Evolutionary conservation across 495 filamentous ascomycete genomes (phyloP).

Genomic region (Penicillium tannophilum): DNA sequence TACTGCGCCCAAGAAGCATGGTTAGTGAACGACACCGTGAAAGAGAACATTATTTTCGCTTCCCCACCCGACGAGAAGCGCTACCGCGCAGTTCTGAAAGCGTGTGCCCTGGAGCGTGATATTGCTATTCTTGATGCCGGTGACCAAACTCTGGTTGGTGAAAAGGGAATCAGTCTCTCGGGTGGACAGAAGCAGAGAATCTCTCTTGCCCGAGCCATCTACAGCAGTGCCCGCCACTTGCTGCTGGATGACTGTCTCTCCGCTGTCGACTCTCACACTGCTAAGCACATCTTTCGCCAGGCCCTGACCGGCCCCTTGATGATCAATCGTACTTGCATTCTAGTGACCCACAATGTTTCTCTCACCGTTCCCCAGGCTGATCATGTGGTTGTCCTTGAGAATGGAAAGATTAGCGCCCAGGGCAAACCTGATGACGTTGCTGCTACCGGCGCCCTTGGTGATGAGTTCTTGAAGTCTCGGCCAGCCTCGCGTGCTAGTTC

Average conservation of each 20-base stretch:
- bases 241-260: slow-evolving; percentile 95
- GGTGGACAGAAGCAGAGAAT: slow-evolving; percentile 98
- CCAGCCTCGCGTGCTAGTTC: slow-evolving; percentile 67
- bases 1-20: slow-evolving; percentile 98
- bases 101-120: slow-evolving; percentile 92
- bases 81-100: slow-evolving; percentile 84
- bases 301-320: slow-evolving; percentile 91
- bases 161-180: slow-evolving; percentile 96
- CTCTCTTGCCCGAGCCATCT: slow-evolving; percentile 89
- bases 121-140: slow-evolving; percentile 89
- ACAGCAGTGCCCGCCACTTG: slow-evolving; percentile 87
- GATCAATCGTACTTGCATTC: slow-evolving; percentile 83
- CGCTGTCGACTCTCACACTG: slow-evolving; percentile 98
- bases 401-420: slow-evolving; percentile 77
- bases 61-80: slow-evolving; percentile 78
- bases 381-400: slow-evolving; percentile 82
- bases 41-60: slow-evolving; percentile 94
- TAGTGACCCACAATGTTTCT: slow-evolving; percentile 94
- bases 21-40: slow-evolving; percentile 95
- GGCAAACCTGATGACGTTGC: slow-evolving; percentile 77
- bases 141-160: slow-evolving; percentile 92
- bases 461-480: slow-evolving; percentile 74
- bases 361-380: slow-evolving; percentile 78
- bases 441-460: slow-evolving; percentile 79
- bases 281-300: slow-evolving; percentile 96